A percentile compares a stretch with the other conserved stretches of the same genome.
Conservation (phyloP, 352 stramenopile species). For the Pythium grandisporangium region DNA sequence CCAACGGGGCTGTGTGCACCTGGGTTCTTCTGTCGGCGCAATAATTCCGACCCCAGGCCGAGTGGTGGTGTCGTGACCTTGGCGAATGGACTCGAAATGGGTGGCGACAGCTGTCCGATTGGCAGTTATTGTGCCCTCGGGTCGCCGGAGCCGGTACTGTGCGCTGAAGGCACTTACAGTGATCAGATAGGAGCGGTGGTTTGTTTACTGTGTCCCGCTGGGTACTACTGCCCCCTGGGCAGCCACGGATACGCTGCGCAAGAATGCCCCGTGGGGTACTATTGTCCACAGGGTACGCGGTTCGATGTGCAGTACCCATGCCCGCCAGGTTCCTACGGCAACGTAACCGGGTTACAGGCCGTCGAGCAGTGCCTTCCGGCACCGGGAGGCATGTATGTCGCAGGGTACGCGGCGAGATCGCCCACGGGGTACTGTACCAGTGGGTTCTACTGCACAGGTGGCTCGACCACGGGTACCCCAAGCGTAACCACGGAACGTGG, state of each 20-base stretch:
- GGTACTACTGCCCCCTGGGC: conserved; percentile 29
- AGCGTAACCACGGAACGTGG: conserved; percentile 20
- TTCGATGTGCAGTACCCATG: conserved; percentile 53
- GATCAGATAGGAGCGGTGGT: conserved; percentile 13
- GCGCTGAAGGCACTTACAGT: conserved; percentile 30
- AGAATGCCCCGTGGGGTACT: conserved; percentile 70
- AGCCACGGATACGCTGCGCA: conserved; percentile 21
- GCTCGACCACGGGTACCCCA: conserved; percentile 47
- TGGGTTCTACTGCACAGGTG: conserved; percentile 78
- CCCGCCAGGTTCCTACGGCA: conserved; percentile 68
- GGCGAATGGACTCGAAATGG: conserved; percentile 7
- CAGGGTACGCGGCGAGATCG: conserved; percentile 32
- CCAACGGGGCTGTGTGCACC: conserved; percentile 9
- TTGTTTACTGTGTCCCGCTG: conserved; percentile 25
- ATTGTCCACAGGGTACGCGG: conserved; percentile 64
- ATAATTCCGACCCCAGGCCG: conserved; percentile 30
- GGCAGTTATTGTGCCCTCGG: conserved; percentile 45
- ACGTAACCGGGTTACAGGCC: conserved; percentile 29
- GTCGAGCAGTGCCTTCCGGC: conserved; percentile 48
- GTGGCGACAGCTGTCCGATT: conserved; percentile 30
- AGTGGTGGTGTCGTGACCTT: conserved; percentile 18
- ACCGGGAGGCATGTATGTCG: conserved; percentile 56
- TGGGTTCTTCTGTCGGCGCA: conserved; percentile 39
- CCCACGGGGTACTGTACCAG: conserved; percentile 50
- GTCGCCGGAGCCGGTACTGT: conserved; percentile 18